Conservation (phyloP, 1,284 basidiomycete genomes). For the Heliocybe sulcata region DNA sequence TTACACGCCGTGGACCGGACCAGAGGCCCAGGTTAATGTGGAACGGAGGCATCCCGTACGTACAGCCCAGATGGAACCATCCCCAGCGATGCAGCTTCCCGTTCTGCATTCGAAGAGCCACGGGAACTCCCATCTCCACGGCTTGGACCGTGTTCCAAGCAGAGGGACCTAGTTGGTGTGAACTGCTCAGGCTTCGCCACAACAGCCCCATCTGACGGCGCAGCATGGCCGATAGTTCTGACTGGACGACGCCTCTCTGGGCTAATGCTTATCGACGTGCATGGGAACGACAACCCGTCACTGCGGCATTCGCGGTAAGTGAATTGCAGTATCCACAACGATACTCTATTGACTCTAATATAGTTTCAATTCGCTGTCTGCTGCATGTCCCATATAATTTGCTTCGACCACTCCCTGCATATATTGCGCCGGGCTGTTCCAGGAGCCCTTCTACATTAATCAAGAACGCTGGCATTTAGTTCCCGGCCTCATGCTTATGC, state of each 20-base stretch:
- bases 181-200: no score
- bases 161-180: no score
- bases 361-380: not conserved
- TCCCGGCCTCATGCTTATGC: not conserved
- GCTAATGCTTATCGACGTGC: not conserved
- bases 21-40: not conserved
- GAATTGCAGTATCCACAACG: not conserved
- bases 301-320: not conserved
- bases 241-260: not conserved
- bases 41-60: slow-evolving; percentile 21
- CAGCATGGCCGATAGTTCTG: no score
- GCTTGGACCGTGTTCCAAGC: not conserved
- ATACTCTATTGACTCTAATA: not conserved
- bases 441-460: not conserved
- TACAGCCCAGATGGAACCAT: slow-evolving; percentile 46
- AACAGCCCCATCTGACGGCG: no score
- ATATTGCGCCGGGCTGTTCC: not conserved
- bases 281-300: not conserved
- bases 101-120: not conserved
- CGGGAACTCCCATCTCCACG: not conserved
- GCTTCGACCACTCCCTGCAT: not conserved
- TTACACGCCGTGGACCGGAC: not conserved
- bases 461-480: not conserved
- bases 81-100: slow-evolving; percentile 43
- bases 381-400: not conserved